A percentile compares a stretch with the other conserved stretches of the same genome.
Evolutionary conservation across 1,284 basidiomycete genomes (phyloP).

Genomic region (Meira miltonrushii): DNA sequence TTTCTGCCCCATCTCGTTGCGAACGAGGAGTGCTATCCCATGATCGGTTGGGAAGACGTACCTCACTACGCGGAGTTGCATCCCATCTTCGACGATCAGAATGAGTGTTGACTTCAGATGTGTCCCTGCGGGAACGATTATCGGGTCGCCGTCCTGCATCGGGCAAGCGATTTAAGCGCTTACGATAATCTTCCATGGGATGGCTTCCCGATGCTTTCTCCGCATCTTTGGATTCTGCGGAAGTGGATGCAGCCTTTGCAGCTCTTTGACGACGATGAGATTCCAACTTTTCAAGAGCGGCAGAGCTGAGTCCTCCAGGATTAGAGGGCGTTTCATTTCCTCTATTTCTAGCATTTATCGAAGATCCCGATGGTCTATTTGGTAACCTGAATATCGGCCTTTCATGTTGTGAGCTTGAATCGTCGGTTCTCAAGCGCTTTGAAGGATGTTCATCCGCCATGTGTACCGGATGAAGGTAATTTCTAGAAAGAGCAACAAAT

Average conservation of each 20-base stretch:
- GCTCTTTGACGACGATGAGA: slow-evolving; percentile 25
- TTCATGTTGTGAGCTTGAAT: background rate
- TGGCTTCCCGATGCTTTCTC: background rate
- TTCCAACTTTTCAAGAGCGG: slow-evolving; percentile 25
- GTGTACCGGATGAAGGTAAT: no score
- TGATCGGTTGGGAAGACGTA: slow-evolving; percentile 17
- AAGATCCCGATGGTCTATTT: slow-evolving; percentile 20
- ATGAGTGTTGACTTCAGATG: no score
- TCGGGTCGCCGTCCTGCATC: no score
- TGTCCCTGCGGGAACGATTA: no score
- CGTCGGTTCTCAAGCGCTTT: slow-evolving; percentile 12
- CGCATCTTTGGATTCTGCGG: slow-evolving; percentile 4
- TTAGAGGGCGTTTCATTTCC: slow-evolving; percentile 36
- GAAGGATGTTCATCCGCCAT: no score
- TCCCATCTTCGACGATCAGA: slow-evolving; percentile 7
- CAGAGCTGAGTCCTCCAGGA: slow-evolving; percentile 29
- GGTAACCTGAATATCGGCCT: slow-evolving; percentile 26
- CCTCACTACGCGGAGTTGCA: slow-evolving; percentile 9
- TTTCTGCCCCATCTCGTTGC: background rate
- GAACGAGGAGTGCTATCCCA: slow-evolving; percentile 35
- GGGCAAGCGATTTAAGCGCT: no score
- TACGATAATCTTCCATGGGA: no score
- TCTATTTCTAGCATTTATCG: background rate
- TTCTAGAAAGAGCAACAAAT: no score
- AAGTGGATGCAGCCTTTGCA: background rate